Evolutionary conservation across 2,329 filamentous ascomycete species (phyloP).

Genomic region (Monilinia fructicola): DNA sequence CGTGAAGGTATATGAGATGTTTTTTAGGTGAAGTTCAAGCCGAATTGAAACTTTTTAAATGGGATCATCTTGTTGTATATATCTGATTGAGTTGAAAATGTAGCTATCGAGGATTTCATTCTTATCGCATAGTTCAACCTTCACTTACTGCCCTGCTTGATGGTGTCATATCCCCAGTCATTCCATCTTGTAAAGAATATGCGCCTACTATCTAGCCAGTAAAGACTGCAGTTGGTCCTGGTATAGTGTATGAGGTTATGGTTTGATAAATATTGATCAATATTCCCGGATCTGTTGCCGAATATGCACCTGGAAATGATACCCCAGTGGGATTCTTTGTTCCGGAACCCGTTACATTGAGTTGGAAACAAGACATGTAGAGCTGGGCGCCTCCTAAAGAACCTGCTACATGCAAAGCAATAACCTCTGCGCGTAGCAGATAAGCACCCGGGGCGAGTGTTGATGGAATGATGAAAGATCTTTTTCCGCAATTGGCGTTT

Average conservation of each 20-base stretch:
- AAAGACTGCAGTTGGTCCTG: constrained; percentile 36
- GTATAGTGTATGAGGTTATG: constrained; percentile 37
- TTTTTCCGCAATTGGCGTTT: constrained; percentile 46
- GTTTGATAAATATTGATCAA: constrained; percentile 46
- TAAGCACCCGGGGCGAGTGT: constrained; percentile 56
- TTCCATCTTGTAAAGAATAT: neutral
- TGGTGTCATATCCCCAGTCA: neutral
- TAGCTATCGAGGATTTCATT: neutral
- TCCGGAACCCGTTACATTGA: constrained; percentile 12
- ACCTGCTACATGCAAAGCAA: constrained; percentile 54
- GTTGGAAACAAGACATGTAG: constrained; percentile 42
- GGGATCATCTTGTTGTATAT: too few relatives aligned
- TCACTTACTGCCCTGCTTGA: neutral
- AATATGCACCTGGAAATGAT: constrained; percentile 8
- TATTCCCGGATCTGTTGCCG: constrained; percentile 47
- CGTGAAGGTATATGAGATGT: too few relatives aligned
- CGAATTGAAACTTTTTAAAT: too few relatives aligned
- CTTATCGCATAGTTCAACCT: neutral
- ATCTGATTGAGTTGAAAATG: neutral
- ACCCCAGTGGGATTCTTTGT: constrained; percentile 10
- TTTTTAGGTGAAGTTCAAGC: too few relatives aligned
- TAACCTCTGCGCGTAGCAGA: constrained; percentile 54
- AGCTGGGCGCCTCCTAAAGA: constrained; percentile 43
- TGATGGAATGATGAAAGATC: constrained; percentile 50
- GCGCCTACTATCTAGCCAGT: constrained; percentile 13